Evolutionary conservation across 306 rosid species (phyloP), one percentile per base, ranked within the genome.

Genomic region (Fragaria iinumae): DNA sequence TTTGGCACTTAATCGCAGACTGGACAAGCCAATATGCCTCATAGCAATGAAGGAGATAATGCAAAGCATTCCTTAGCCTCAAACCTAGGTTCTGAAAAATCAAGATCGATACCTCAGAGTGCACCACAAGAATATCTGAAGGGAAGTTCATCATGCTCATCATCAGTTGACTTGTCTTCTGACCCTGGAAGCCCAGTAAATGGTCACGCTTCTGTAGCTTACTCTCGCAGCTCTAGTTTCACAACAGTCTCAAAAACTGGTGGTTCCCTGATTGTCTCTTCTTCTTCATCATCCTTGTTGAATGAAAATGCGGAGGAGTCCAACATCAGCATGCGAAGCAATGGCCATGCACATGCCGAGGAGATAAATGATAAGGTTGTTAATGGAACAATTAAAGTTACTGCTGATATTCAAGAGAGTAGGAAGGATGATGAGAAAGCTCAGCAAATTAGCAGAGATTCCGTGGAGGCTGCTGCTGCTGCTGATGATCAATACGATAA

Each of bases 121-220:
- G 72, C 74, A 60, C 62, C 77, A 56, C 79, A 34, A 65, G 86
- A 79, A 77, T 83, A 65, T 67, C 79, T 73, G 78, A 84, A 83
- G 84, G 73, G 80, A 74, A 82, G 87, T 84, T 84, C 91, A 68
- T 90, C 89, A 9, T 67, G 79, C 76, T 74, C 87, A 10, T 85
- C 93, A 34, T 83, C 96, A 38, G 59, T 82, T 65, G 92, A 93
- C 83, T 74, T 84, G 20, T 86, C 89, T 25, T 89, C 89, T 78
- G 91, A 81, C 76, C 73, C 83, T 25, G 92, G 87, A 63, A 90
- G 89, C 84, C 89, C 93, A n/a, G 85, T 76, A 87, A 80, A 86
- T 78, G 83, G 75, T 84, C 83, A 74, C 76, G 68, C 86, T 79
- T 83, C 88, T 41, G 69, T 64, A 50, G 76, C 73, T 47, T 79